Base-by-base conservation (phyloP, 2,329 filamentous ascomycete genomes). In the Sclerotinia borealis region DNA sequence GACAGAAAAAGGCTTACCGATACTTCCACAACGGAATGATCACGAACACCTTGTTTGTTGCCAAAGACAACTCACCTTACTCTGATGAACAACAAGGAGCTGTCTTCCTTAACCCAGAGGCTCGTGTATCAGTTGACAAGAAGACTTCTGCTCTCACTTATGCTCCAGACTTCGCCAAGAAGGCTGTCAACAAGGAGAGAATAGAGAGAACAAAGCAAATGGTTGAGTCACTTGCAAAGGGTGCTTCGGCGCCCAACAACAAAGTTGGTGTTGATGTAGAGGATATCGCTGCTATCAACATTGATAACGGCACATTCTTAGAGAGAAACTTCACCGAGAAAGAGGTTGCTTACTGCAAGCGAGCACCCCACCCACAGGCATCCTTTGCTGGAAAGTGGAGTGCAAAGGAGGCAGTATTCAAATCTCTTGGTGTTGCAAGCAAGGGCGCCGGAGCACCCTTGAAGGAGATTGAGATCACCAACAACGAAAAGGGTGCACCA, bases 21-120 rank as follows among this genome's bases (percentile, higher is more conserved):
- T 98, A 91, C 86, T 96, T 96, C 87, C 96, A 99, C 81, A 96
- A 96, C 72, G 93, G 93, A 67, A 83, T 99, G 76, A 93, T 98
- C 83, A 97, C 96, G 83, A 98, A 99, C 83, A 91, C 87, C 68
- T 85, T 99, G 77, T 99, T 99, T 79, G 92, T 96, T 67, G 93
- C 96, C 77, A 99, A 99, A 87, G 84, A 85, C 74, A 88, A 93
- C 76, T 84, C 93, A 50, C 96, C 95, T 50, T 99, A 98, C 80
- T 87, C 87, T 51, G 92, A 97, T 61, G 87, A 90, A 63, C 90
- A 95, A 79, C 89, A 96, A 79, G 85, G 85, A 77, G 85, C 88
- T 68, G 89, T 99, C 69, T 92, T 98, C 78, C 86, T 99, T 69
- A 96, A 99, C 83, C 95, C 96, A 6, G 87, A 92, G 65, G 92